Percentiles rank a stretch among this genome's conserved stretches.
phyloP scores from a whole-genome alignment of 2,329 filamentous ascomycete genomes.

The Fusarium camptoceras region DNA sequence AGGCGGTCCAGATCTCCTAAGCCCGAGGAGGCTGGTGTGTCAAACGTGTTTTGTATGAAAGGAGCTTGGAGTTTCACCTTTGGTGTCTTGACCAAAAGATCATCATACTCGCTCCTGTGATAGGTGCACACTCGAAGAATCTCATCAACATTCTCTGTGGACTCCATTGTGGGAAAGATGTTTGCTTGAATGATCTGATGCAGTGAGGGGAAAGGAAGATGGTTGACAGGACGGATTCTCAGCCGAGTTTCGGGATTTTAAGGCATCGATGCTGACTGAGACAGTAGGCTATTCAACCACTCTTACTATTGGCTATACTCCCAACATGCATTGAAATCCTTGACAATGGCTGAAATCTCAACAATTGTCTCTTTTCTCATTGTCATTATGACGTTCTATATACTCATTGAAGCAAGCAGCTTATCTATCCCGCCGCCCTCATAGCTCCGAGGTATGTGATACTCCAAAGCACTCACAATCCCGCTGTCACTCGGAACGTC shows the following conservation, averaged over 20 bases:
- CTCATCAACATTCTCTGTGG: background rate
- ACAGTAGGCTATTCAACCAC: background rate
- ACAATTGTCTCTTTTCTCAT: too few species aligned
- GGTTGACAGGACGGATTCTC: background rate
- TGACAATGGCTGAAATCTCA: background rate
- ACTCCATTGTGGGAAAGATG: background rate
- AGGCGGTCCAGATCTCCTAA: slow-evolving; percentile 4
- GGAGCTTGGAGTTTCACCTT: slow-evolving; percentile 10
- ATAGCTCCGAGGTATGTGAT: slow-evolving; percentile 3
- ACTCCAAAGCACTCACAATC: background rate
- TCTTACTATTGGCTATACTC: background rate
- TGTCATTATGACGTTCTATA: background rate
- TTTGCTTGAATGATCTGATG: background rate
- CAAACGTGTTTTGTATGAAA: background rate
- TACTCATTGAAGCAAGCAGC: slow-evolving; percentile 7
- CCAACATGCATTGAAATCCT: background rate
- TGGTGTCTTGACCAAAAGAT: slow-evolving; percentile 2
- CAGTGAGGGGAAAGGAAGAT: background rate
- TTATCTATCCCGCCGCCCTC: slow-evolving; percentile 15
- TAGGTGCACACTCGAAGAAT: slow-evolving; percentile 15
- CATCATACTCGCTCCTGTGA: slow-evolving; percentile 20
- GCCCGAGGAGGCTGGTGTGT: background rate
- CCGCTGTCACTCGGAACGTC: fast-evolving
- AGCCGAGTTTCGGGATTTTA: background rate
- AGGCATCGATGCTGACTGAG: slow-evolving; percentile 3